Evolutionary conservation across 257 asterid species (phyloP).

Genomic region (Paulownia fortunei): DNA sequence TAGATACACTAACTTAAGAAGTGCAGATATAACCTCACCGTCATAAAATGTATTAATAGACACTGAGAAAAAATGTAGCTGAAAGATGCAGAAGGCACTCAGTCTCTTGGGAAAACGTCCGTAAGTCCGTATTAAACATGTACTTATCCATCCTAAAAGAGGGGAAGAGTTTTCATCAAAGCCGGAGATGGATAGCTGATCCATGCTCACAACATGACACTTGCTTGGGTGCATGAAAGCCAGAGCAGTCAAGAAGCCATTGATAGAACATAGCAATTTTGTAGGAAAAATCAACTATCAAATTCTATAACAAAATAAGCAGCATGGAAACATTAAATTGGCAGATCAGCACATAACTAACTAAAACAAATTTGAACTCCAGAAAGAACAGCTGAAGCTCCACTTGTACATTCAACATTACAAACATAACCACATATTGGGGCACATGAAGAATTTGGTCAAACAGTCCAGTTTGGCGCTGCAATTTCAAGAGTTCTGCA

Average conservation of each 20-base stretch:
- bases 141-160: background rate
- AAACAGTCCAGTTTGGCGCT: background rate
- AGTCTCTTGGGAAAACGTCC: background rate
- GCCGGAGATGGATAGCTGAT: no score
- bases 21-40: background rate
- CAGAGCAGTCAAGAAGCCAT: background rate
- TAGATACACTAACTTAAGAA: background rate
- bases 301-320: background rate
- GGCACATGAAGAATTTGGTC: background rate
- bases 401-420: background rate
- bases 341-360: background rate
- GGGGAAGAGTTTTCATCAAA: background rate
- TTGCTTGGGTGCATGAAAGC: background rate
- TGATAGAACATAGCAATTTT: background rate
- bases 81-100: background rate
- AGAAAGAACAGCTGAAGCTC: background rate
- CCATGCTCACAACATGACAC: background rate
- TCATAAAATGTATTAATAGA: background rate
- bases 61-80: background rate
- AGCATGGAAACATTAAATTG: background rate
- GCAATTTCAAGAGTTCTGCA: background rate
- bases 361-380: background rate
- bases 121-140: background rate
- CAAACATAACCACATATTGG: background rate
- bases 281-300: background rate